phyloP scores from a whole-genome alignment of 352 stramenopile species.

The Pythium insidiosum region DNA sequence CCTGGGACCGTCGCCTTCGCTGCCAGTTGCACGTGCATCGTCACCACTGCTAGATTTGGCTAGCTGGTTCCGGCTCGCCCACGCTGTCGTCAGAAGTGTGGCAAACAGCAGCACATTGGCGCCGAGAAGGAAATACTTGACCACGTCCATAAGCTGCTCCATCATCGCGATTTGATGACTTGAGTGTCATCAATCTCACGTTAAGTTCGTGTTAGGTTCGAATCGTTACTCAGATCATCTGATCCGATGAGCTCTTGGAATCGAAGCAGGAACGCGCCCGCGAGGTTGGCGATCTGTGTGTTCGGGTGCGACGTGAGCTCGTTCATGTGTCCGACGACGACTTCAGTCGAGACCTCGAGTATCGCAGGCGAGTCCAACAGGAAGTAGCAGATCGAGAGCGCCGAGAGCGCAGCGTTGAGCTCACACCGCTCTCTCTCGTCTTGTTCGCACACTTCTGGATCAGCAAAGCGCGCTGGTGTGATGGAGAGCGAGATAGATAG shows the following conservation, averaged over 20 bases:
- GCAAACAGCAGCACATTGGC: slow-evolving; percentile 56
- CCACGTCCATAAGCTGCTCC: slow-evolving; percentile 21
- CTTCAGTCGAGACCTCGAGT: slow-evolving; percentile 23
- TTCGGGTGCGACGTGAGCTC: slow-evolving; percentile 21
- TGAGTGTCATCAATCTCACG: no score
- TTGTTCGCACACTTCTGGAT: no score
- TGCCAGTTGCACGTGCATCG: not conserved
- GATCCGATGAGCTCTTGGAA: slow-evolving; percentile 35
- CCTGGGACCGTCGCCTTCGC: slow-evolving; percentile 14
- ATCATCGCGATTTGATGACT: no score
- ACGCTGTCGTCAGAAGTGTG: slow-evolving; percentile 24
- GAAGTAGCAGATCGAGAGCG: slow-evolving; percentile 56
- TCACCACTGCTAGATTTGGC: not conserved
- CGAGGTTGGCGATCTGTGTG: slow-evolving; percentile 42
- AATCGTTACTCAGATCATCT: no score
- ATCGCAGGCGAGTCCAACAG: slow-evolving; percentile 55
- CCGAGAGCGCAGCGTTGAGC: slow-evolving; percentile 41
- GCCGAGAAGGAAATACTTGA: slow-evolving; percentile 52
- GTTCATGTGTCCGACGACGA: slow-evolving; percentile 22
- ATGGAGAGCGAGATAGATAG: slow-evolving; percentile 1
- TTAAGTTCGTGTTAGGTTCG: no score
- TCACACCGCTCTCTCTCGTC: slow-evolving; percentile 4
- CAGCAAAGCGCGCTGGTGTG: not conserved
- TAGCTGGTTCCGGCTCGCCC: no score
- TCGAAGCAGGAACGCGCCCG: slow-evolving; percentile 24